Percentiles rank a stretch among this genome's conserved stretches.
Conservation (phyloP, 164 flowering plant species). For the Vitis amurensis region DNA sequence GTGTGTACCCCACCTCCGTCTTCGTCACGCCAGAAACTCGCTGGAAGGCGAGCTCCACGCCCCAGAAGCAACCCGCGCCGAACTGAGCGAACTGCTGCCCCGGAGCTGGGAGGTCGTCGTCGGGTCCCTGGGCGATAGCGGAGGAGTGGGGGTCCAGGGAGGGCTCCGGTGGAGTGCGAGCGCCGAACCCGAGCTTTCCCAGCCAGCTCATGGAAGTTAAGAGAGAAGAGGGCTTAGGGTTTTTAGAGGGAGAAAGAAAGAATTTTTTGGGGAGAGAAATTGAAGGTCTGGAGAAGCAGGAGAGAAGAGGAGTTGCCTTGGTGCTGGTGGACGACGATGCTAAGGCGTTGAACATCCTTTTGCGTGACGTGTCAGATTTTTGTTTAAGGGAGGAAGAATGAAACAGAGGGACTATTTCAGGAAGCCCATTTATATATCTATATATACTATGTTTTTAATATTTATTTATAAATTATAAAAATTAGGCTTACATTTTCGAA, state of each 20-base stretch:
- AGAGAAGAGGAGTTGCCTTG: slow-evolving; percentile 14
- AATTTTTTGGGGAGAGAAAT: background rate
- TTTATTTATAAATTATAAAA: too few relatives aligned
- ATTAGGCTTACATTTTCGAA: too few relatives aligned
- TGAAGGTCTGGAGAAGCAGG: slow-evolving; percentile 4
- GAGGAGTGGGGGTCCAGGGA: slow-evolving; percentile 33
- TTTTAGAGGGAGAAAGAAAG: slow-evolving; percentile 1
- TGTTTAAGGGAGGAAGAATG: too few relatives aligned
- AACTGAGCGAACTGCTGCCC: slow-evolving; percentile 76
- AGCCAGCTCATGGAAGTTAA: slow-evolving; percentile 34
- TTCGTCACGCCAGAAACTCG: slow-evolving; percentile 74
- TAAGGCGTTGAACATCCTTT: slow-evolving; percentile 9
- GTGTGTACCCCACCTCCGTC: slow-evolving; percentile 88
- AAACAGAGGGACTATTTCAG: too few relatives aligned
- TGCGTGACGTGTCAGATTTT: slow-evolving; percentile 1
- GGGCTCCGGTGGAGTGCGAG: slow-evolving; percentile 9
- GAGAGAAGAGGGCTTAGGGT: slow-evolving; percentile 4
- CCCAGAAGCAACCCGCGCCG: slow-evolving; percentile 96
- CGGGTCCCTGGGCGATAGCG: slow-evolving; percentile 73
- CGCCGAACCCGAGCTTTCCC: slow-evolving; percentile 41
- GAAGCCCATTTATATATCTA: too few relatives aligned
- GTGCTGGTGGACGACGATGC: background rate
- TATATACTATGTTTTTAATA: too few relatives aligned
- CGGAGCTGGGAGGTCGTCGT: slow-evolving; percentile 69
- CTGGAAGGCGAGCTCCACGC: slow-evolving; percentile 84